phyloP scores from a whole-genome alignment of 805 yeast genomes.

The Ogataea allantospora region DNA sequence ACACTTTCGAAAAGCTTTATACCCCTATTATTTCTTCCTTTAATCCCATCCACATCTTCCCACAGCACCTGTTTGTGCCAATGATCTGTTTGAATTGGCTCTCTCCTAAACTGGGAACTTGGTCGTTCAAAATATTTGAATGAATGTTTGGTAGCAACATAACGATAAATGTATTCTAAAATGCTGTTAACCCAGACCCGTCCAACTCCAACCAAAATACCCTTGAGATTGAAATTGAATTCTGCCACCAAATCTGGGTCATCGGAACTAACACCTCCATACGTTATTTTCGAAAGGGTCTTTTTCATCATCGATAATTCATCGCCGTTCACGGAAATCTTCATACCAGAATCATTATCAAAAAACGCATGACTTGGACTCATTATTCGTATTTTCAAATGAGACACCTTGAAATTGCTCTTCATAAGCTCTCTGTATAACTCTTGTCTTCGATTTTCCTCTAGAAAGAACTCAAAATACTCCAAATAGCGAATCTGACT shows the following conservation, averaged over 20 bases:
- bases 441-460: conserved; percentile 7
- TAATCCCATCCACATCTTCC: conserved; percentile 64
- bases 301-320: not conserved
- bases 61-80: conserved; percentile 31
- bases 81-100: not conserved
- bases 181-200: conserved; percentile 18
- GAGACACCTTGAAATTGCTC: conserved; percentile 2
- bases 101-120: conserved; percentile 1
- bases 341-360: conserved; percentile 7
- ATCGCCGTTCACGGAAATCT: conserved; percentile 2
- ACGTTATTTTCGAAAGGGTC: not conserved
- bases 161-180: conserved; percentile 13
- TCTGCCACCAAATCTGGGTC: conserved; percentile 14
- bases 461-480: conserved; percentile 41
- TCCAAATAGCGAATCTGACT: conserved; percentile 67
- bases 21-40: conserved; percentile 60
- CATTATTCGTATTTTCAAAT: conserved; percentile 9
- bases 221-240: conserved; percentile 10
- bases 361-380: conserved; percentile 10
- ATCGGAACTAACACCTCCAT: not conserved
- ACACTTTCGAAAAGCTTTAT: conserved; percentile 49
- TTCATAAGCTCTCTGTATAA: conserved; percentile 7
- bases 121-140: conserved; percentile 7
- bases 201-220: conserved; percentile 13
- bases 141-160: conserved; percentile 2